A percentile compares a stretch with the other conserved stretches of the same genome.
These are phyloP conservation scores for Mesembryanthemum crystallinum DNA, from an alignment of 148 eudicot species.

Conservation along the genomic window DNA sequence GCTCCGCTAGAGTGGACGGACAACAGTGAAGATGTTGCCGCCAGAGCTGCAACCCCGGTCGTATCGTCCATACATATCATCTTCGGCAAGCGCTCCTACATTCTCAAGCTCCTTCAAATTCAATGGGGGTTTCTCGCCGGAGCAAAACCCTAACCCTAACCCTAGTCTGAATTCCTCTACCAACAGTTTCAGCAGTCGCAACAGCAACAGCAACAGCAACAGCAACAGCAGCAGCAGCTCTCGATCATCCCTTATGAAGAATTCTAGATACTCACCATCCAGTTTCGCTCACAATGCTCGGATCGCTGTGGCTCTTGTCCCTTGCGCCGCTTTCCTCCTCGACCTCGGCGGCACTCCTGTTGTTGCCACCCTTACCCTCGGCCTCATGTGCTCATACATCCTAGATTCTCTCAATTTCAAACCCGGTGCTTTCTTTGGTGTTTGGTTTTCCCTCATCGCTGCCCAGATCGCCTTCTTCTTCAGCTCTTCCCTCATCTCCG, in stretches of 20 bases:
- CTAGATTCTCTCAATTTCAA: conserved; percentile 78
- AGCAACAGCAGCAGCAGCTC: conserved; percentile 35
- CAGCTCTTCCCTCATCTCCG: conserved; percentile 39
- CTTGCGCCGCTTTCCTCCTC: conserved; percentile 70
- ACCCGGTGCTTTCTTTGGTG: conserved; percentile 77
- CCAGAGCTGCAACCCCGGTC: conserved; percentile 69
- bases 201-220: conserved; percentile 33
- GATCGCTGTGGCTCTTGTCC: conserved; percentile 65
- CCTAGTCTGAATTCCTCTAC: conserved; percentile 17
- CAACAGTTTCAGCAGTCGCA: conserved; percentile 16
- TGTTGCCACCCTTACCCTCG: conserved; percentile 48
- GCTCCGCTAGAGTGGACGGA: too few relatives aligned
- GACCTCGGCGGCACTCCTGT: conserved; percentile 93
- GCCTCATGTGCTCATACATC: conserved; percentile 72
- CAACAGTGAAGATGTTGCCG: conserved; percentile 42
- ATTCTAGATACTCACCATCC: conserved; percentile 48
- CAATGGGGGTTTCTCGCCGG: conserved; percentile 37
- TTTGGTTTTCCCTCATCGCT: conserved; percentile 74
- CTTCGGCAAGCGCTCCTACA: conserved; percentile 53
- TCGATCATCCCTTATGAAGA: too few relatives aligned
- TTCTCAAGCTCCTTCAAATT: conserved; percentile 38
- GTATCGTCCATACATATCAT: conserved; percentile 61
- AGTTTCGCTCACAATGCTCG: conserved; percentile 59
- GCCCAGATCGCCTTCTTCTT: conserved; percentile 79
- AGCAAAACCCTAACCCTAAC: conserved; percentile 49